Base-by-base conservation (phyloP, 2,329 filamentous ascomycete genomes). In the Ascocoryne sarcoides region DNA sequence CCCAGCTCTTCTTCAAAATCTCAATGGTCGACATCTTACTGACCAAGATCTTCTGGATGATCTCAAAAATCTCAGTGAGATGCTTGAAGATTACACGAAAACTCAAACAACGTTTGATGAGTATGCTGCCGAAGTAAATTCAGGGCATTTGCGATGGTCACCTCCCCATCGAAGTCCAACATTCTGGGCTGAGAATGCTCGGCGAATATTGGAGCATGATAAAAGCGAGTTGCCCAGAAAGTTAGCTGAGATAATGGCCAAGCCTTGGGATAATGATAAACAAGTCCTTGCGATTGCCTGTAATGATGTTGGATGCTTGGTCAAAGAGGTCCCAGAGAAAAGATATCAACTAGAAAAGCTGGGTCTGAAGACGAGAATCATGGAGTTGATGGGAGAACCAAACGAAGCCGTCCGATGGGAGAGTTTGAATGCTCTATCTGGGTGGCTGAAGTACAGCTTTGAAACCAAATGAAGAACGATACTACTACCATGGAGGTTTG, bases 131-230 rank as follows among this genome's bases (percentile, higher is more conserved):
- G 82, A 86, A 58, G 64, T 86, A 32, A 68, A 76, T 39, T 75
- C 77, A 1, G 81, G 81, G 19, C 80, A 84, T 57, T 66, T 86
- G 19, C 76, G 79, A 47, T 86, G 82, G 82, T 82, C 77, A n/a
- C 82, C 82, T 32, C 80, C 82, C 4, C 82, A 86, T 62, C 73
- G 77, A 50, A 82, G 79, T 59, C 69, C 74, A 31, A 71, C 71
- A 4, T 86, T 86, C 64, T 86, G 82, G 82, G 70, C 72, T 41
- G 82, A 85, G 43, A 84, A 86, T 52, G 80, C 82, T 8, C 71
- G 76, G 20, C 71, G 71, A 41, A 84, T 85, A 44, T 62, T 85
- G 36, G 79, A 84, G 40, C 74, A 82, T 36, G 71, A 78, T 45
- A 73, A 78, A 49, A 78, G 76, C 2, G 76, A 75, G 37, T 61